Conservation (phyloP, 768 basidiomycete species). For the Mycena chlorophos region DNA sequence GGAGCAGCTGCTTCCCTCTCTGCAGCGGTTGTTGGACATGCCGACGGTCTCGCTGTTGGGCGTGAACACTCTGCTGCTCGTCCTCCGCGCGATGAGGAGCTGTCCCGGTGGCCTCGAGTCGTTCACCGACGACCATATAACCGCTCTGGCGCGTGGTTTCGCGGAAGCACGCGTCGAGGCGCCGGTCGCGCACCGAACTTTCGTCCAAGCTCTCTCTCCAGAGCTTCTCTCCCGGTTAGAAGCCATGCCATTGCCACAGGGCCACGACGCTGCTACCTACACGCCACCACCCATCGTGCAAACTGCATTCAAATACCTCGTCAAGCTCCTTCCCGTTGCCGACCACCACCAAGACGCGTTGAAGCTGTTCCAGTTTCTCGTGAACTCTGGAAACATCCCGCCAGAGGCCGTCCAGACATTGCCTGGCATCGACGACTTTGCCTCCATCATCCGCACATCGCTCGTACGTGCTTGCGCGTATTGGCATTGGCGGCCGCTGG, state of each 20-base stretch:
- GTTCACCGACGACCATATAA: conserved; percentile 10
- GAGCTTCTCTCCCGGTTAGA: conserved; percentile 32
- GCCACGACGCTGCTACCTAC: conserved; percentile 34
- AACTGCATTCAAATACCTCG: conserved; percentile 44
- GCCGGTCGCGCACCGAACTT: conserved; percentile 24
- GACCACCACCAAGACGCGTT: conserved; percentile 41
- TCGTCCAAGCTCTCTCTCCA: conserved; percentile 31
- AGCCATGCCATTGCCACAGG: conserved; percentile 27
- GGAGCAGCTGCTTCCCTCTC: neutral
- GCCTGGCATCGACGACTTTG: conserved; percentile 41
- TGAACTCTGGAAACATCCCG: conserved; percentile 46
- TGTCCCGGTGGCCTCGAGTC: conserved; percentile 6
- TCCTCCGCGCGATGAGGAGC: conserved; percentile 21
- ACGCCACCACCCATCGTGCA: conserved; percentile 39
- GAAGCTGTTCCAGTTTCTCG: conserved; percentile 50
- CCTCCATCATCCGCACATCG: conserved; percentile 48
- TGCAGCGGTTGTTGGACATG: conserved; percentile 19
- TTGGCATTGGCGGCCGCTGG: conserved; percentile 53
- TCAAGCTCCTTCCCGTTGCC: conserved; percentile 39
- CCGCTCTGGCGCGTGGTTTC: conserved; percentile 21
- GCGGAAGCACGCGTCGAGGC: conserved; percentile 23
- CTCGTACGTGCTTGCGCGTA: conserved; percentile 53
- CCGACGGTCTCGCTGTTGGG: conserved; percentile 12
- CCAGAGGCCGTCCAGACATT: conserved; percentile 43
- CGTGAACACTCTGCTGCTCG: conserved; percentile 13